Base-by-base conservation (phyloP, 495 filamentous ascomycete species). In the Talaromyces thailandensis region DNA sequence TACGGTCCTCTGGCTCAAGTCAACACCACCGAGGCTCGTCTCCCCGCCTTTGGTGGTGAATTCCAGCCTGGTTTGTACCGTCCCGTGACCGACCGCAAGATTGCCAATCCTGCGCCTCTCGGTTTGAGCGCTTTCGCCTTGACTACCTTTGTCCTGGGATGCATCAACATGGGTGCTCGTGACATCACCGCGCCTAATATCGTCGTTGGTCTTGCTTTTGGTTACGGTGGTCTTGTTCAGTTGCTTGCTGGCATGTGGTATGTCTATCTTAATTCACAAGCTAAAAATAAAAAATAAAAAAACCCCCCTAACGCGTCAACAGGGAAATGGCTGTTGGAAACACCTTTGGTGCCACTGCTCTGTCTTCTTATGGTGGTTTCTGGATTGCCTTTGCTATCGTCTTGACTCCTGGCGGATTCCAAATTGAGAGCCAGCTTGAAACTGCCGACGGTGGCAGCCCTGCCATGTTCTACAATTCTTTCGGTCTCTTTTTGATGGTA, bases 251-350 rank as follows among this genome's bases (percentile, higher is more conserved):
- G 93, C 82, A 97, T 98, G 93, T 96, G 94, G 92, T 96, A 84
- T 74, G 92, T 90, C 28, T 3, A n/a, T 2, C 21, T 28, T 35
- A n/a, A n/a, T 16, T 14, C 18, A 14, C 31, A 35, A 6, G 6
- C 31, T 12, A 35, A 35, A 35, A 11, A 35, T 35, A 35, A 12
- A 2, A 31, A 11, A 12, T 11, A 35, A n/a, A n/a, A n/a, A n/a
- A n/a, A n/a, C n/a, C 2, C 11, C 6, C 18, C 64, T 64, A 62
- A 62, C 43, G 12, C 35, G 11, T 45, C 14, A 5, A 4, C 65
- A 96, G 92, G 94, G 94, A 97, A 84, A 96, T 96, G 92, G 94
- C 93, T 61, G 85, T 95, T 8, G 94, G 93, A 64, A 97, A 95
- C 85, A 96, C 94, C 48, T 98, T 98, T 64, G 94, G 92, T 86